Evolutionary conservation across 1,284 basidiomycete species (phyloP).

Genomic region (Termitomyces sp.): DNA sequence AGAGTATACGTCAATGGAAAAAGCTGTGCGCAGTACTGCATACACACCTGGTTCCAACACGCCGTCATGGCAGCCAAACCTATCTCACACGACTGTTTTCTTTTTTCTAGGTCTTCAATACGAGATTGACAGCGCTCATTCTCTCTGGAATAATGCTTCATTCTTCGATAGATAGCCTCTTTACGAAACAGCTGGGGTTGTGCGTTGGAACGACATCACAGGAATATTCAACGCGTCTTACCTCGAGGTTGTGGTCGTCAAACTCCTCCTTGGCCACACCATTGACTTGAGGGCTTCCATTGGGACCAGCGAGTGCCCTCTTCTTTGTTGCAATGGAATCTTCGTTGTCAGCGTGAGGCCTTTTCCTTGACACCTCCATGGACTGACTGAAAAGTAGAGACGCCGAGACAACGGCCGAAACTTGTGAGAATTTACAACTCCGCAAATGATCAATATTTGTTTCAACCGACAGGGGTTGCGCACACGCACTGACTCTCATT

Average conservation of each 20-base stretch:
- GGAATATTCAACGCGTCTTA: slow-evolving; percentile 29
- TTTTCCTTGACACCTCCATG: slow-evolving; percentile 63
- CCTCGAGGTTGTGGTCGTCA: slow-evolving; percentile 69
- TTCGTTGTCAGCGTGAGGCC: slow-evolving; percentile 52
- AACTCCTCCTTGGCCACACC: slow-evolving; percentile 47
- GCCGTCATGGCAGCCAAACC: slow-evolving; percentile 78
- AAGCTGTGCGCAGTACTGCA: slow-evolving; percentile 3
- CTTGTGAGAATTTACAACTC: slow-evolving; percentile 32
- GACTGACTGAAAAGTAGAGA: slow-evolving; percentile 38
- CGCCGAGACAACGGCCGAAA: slow-evolving; percentile 19
- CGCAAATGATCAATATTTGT: slow-evolving; percentile 30
- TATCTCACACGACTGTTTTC: slow-evolving; percentile 72
- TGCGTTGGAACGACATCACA: slow-evolving; percentile 18
- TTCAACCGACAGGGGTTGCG: not conserved
- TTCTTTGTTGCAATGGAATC: slow-evolving; percentile 59
- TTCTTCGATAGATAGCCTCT: slow-evolving; percentile 87
- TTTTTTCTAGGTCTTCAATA: slow-evolving; percentile 70
- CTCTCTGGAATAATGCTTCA: slow-evolving; percentile 87
- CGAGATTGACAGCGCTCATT: slow-evolving; percentile 64
- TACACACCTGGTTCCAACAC: slow-evolving; percentile 83
- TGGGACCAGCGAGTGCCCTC: slow-evolving; percentile 51
- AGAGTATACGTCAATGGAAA: slow-evolving; percentile 7
- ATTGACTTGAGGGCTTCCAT: slow-evolving; percentile 59
- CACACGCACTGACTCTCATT: not conserved
- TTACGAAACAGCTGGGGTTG: slow-evolving; percentile 68